Base-by-base conservation (phyloP, 139 green algal species). In the Chlamydomonas sphaeroides region DNA sequence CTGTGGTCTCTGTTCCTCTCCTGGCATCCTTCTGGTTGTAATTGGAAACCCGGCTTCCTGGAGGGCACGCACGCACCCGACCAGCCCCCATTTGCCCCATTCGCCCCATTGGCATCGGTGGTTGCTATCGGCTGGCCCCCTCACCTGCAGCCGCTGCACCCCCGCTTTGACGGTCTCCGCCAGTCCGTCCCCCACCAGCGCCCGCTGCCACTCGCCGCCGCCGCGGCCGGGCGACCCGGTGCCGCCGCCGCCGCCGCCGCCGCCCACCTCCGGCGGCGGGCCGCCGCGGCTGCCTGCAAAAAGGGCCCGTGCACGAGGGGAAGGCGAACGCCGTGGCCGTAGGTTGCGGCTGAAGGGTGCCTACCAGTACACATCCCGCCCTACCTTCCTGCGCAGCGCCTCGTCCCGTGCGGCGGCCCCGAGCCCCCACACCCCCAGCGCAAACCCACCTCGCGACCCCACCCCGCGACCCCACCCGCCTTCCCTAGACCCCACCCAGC, bases 151-250 rank as follows among this genome's bases (percentile, higher is more conserved):
- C 23, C 75, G 41, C 6, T n/a, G 62, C 42, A 82, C 75, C 0
- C 75, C 75, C 41, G 75, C 75, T 42, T 82, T 82, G 41, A 82
- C 45, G 1, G 62, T 82, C 62, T 82, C 75, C 3, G 18, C 3
- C 15, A 82, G 57, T 8, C 75, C 75, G 62, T 82, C 65, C 39
- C 75, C 75, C 5, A 20, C 41, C 20, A 82, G 21, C 3, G 15
- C 23, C 10, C 23, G 5, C 14, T 36, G 33, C 73, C 73, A 80
- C 39, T 38, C 42, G 63, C 59, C 59, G 33, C 61, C 39, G 41
- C 59, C 41, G 41, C 21, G 42, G 45, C 42, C 42, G n/a, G n/a
- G n/a, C n/a, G n/a, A n/a, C n/a, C n/a, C n/a, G 61, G 33, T 18
- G 42, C 32, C 59, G n/a, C 75, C 42, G 23, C 30, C 75, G 1